A percentile compares a stretch with the other conserved stretches of the same genome.
phyloP scores from a whole-genome alignment of 2,329 filamentous ascomycete species.

The Polytolypa hystricis region DNA sequence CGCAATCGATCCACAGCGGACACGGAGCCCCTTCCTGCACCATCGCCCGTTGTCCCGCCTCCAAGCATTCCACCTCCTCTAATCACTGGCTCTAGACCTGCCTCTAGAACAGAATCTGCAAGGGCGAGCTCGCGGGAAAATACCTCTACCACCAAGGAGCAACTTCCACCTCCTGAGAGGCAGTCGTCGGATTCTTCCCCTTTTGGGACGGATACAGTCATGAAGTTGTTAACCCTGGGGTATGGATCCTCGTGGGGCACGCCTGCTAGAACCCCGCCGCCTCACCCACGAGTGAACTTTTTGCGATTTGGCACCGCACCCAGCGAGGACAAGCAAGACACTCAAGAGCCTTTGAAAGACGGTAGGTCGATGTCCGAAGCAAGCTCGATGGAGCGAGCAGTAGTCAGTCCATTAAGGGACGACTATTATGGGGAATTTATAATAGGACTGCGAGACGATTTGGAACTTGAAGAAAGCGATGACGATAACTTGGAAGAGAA shows the following conservation, averaged over 20 bases:
- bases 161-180: conserved; percentile 6
- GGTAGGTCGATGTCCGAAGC: conserved; percentile 10
- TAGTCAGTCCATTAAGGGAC: conserved; percentile 14
- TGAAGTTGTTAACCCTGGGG: conserved; percentile 40
- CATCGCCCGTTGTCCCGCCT: conserved; percentile 20
- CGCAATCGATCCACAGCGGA: conserved; percentile 4
- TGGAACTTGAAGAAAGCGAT: conserved; percentile 27
- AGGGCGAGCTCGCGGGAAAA: conserved; percentile 11
- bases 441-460: conserved; percentile 33
- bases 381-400: conserved; percentile 13
- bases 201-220: conserved; percentile 34
- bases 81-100: conserved; percentile 17
- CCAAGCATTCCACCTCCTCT: conserved; percentile 37
- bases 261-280: conserved; percentile 20
- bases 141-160: conserved; percentile 12
- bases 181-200: conserved; percentile 18
- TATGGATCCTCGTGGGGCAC: conserved; percentile 39
- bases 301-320: conserved; percentile 14
- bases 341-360: neutral
- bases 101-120: conserved; percentile 10
- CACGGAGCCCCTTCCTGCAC: no score
- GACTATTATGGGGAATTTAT: conserved; percentile 28
- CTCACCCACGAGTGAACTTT: conserved; percentile 18
- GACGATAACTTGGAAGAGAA: conserved; percentile 16
- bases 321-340: conserved; percentile 3